Percentiles rank a stretch among this genome's conserved stretches.
Evolutionary conservation across 2,329 filamentous ascomycete genomes (phyloP).

Genomic region (Microsporum ferrugineum): DNA sequence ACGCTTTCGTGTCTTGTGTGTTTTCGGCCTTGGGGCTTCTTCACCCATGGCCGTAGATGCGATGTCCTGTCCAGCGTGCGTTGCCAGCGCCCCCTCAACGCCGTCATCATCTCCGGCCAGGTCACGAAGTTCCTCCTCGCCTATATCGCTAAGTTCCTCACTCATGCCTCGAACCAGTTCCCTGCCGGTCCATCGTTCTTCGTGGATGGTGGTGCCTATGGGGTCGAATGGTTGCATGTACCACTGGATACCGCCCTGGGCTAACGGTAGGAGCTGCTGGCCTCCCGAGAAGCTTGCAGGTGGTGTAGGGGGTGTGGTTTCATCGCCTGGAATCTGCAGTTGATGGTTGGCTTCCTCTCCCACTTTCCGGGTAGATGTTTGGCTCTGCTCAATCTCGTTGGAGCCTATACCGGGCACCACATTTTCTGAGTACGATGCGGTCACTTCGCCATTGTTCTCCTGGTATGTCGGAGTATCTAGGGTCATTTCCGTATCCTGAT

Average conservation of each 20-base stretch:
- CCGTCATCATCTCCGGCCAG: slow-evolving; percentile 43
- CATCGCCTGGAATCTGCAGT: slow-evolving; percentile 37
- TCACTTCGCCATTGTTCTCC: not conserved
- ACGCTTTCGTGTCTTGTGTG: slow-evolving; percentile 23
- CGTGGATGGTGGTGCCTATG: slow-evolving; percentile 64
- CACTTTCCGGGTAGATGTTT: slow-evolving; percentile 2
- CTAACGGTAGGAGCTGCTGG: slow-evolving; percentile 41
- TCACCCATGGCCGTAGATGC: not conserved
- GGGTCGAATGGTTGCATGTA: slow-evolving; percentile 74
- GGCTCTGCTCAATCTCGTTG: slow-evolving; percentile 1
- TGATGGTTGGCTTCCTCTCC: slow-evolving; percentile 7
- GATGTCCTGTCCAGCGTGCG: not conserved
- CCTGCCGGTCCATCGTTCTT: slow-evolving; percentile 61
- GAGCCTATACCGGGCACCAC: not conserved
- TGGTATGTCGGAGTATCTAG: not conserved
- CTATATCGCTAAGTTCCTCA: slow-evolving; percentile 81
- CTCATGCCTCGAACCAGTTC: slow-evolving; percentile 64
- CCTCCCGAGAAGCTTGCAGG: slow-evolving; percentile 30
- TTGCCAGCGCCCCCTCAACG: slow-evolving; percentile 13
- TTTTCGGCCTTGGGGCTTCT: slow-evolving; percentile 15
- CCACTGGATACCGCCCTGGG: slow-evolving; percentile 73
- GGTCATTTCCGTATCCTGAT: not conserved
- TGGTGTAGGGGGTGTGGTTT: slow-evolving; percentile 27
- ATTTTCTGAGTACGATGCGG: not conserved
- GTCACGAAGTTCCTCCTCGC: slow-evolving; percentile 76